A percentile compares a stretch with the other conserved stretches of the same genome.
Evolutionary conservation across 2,329 filamentous ascomycete species (phyloP).

Genomic region (Fusarium clavum): DNA sequence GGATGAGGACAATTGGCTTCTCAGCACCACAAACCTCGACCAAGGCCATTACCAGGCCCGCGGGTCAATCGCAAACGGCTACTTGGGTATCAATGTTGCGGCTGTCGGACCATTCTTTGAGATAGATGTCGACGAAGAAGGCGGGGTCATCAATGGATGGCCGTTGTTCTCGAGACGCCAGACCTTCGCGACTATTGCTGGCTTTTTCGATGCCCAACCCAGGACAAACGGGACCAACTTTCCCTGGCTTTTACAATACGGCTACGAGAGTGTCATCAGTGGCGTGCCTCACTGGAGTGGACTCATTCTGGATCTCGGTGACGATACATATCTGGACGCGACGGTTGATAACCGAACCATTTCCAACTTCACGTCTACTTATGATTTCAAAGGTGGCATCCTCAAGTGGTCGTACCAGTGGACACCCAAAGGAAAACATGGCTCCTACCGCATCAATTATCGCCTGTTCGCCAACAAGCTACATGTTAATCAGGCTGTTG

Average conservation of each 20-base stretch:
- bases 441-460: neutral
- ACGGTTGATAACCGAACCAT: neutral
- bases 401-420: slow-evolving; percentile 2
- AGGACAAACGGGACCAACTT: slow-evolving; percentile 1
- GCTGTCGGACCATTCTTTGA: slow-evolving; percentile 5
- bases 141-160: slow-evolving; percentile 11
- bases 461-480: neutral
- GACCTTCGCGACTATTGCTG: neutral
- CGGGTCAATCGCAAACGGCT: slow-evolving; percentile 8
- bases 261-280: neutral
- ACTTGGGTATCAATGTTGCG: slow-evolving; percentile 4
- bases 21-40: neutral
- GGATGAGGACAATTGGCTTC: slow-evolving; percentile 10
- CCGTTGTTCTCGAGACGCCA: slow-evolving; percentile 3
- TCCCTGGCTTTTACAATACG: slow-evolving; percentile 11
- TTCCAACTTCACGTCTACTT: neutral
- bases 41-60: slow-evolving; percentile 11
- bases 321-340: slow-evolving; percentile 5
- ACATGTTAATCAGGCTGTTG: neutral
- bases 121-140: neutral
- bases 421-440: neutral
- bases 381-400: neutral
- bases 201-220: neutral
- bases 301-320: neutral
- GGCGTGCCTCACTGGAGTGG: neutral